Percentiles rank a stretch among this genome's conserved stretches.
phyloP scores from a whole-genome alignment of 306 rosid species.

The Pterocarpus santalinus region DNA sequence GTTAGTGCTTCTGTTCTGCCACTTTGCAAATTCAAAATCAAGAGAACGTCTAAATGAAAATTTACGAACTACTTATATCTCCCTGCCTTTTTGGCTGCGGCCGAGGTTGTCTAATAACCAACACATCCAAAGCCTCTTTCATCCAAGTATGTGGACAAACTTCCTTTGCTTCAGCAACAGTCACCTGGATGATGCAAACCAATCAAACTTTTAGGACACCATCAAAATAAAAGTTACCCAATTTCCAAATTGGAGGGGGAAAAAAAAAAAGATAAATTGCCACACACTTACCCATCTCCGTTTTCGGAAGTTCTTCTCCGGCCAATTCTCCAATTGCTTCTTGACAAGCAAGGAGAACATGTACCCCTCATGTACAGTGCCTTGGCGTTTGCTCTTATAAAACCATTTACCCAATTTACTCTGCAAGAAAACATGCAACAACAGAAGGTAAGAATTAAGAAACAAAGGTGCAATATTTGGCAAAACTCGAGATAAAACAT shows the following conservation, averaged over 20 bases:
- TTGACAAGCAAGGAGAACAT: conserved; percentile 55
- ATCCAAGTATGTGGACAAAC: conserved; percentile 74
- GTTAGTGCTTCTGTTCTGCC: too few relatives aligned
- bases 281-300: conserved; percentile 70
- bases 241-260: too few relatives aligned
- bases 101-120: conserved; percentile 47
- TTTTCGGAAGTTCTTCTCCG: conserved; percentile 58
- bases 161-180: conserved; percentile 64
- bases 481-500: too few relatives aligned
- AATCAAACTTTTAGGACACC: conserved; percentile 37
- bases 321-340: conserved; percentile 64
- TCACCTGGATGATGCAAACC: conserved; percentile 55
- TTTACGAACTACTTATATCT: neutral
- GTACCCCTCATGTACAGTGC: conserved; percentile 55
- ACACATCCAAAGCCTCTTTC: conserved; percentile 67
- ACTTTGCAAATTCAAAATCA: conserved; percentile 11
- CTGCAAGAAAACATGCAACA: conserved; percentile 43
- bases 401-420: conserved; percentile 60
- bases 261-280: too few relatives aligned
- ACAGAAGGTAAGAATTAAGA: neutral
- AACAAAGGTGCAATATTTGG: neutral
- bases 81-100: too few relatives aligned
- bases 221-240: neutral
- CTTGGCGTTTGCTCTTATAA: conserved; percentile 71
- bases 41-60: neutral